Evolutionary conservation across 768 basidiomycete genomes (phyloP).

Genomic region (Boletus pseudo-olivaceus): DNA sequence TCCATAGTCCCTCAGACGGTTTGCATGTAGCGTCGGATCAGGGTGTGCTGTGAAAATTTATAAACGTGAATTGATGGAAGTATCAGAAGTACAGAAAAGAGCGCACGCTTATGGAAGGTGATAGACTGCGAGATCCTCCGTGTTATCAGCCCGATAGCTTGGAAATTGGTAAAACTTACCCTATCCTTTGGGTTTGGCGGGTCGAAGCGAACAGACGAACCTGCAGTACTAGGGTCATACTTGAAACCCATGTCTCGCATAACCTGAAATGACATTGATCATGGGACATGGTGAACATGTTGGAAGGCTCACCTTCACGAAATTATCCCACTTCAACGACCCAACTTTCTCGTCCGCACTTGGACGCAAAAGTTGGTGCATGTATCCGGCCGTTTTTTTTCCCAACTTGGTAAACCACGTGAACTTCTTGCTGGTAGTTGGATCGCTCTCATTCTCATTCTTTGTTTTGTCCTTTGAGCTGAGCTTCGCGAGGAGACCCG

Average conservation of each 20-base stretch:
- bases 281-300: not conserved
- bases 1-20: conserved; percentile 49
- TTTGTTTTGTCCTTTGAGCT: conserved; percentile 27
- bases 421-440: conserved; percentile 36
- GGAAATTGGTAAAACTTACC: conserved; percentile 29
- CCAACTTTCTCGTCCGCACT: conserved; percentile 55
- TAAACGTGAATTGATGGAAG: not conserved
- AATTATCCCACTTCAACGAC: conserved; percentile 76
- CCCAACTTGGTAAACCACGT: conserved; percentile 55
- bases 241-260: conserved; percentile 79
- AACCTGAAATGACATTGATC: conserved; percentile 39
- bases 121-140: conserved; percentile 46
- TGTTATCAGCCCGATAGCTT: conserved; percentile 1
- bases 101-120: conserved; percentile 70
- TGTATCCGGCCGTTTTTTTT: conserved; percentile 54
- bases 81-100: conserved; percentile 1
- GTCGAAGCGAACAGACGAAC: conserved; percentile 80
- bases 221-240: conserved; percentile 71
- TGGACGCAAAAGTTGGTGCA: conserved; percentile 64
- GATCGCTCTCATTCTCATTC: conserved; percentile 32
- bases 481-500: conserved; percentile 52
- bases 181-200: conserved; percentile 55
- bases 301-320: conserved; percentile 53
- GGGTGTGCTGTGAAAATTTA: conserved; percentile 57
- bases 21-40: conserved; percentile 56